These are phyloP conservation scores for Fraxinus sp. DNA, from an alignment of 305 asterid species.

Conservation along the genomic window DNA sequence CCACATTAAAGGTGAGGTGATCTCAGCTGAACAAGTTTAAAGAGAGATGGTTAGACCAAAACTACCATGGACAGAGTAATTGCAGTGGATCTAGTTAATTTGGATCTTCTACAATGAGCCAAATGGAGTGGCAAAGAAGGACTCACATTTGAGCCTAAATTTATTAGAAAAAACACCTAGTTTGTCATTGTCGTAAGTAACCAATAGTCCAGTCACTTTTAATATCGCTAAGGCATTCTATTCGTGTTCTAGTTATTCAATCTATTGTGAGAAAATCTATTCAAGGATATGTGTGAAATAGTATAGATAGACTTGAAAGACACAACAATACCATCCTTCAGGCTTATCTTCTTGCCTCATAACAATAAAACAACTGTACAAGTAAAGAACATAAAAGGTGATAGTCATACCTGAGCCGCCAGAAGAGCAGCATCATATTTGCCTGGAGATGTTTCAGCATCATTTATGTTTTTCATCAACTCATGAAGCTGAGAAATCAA, in stretches of 20 bases:
- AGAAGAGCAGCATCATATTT: slow-evolving; percentile 69
- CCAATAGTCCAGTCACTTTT: not conserved
- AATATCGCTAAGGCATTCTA: not conserved
- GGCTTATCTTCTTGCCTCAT: not conserved
- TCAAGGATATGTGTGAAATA: not conserved
- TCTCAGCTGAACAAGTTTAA: not conserved
- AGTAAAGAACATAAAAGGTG: slow-evolving; percentile 9
- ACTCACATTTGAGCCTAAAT: not conserved
- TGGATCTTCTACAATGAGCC: not conserved
- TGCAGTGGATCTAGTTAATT: not conserved
- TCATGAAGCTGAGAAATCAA: slow-evolving; percentile 70
- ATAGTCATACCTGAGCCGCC: slow-evolving; percentile 60
- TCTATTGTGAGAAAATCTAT: not conserved
- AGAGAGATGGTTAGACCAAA: not conserved
- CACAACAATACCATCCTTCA: not conserved
- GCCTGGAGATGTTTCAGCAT: slow-evolving; percentile 73
- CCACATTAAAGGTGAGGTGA: not conserved
- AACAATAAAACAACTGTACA: slow-evolving; percentile 20
- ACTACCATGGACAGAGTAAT: not conserved
- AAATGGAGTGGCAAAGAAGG: not conserved
- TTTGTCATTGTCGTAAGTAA: not conserved
- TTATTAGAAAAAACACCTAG: not conserved
- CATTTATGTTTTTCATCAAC: slow-evolving; percentile 59
- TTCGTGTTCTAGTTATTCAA: not conserved
- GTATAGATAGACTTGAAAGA: not conserved